Evolutionary conservation across 2,329 filamentous ascomycete genomes (phyloP), one percentile per base, ranked within the genome.

Genomic region (Paracamarosporium sp.): DNA sequence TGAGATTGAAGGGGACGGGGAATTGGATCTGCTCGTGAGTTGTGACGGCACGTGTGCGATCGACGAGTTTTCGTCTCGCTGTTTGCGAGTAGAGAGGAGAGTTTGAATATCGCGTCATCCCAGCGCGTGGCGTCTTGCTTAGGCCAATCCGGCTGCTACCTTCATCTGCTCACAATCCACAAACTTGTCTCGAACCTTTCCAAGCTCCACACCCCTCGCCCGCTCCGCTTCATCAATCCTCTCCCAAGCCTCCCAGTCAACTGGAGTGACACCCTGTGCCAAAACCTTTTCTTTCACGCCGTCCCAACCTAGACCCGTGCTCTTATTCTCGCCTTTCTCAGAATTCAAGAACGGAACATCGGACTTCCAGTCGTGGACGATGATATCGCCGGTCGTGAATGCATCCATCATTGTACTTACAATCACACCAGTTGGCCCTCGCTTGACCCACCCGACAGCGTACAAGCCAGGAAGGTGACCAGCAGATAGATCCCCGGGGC

Each of bases 391-490:
- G 0, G 93, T 97, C 8, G 86, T 85, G 69, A 98, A 99, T 0
- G 95, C 94, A 74, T 99, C 95, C 58, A 90, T 87, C 92, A 99
- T 96, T 0, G 95, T 99, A 28, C 90, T 93, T 1, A 94, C 94
- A 74, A 99, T 99, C 3, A 98, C 93, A 2, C 95, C 95, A 0
- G 93, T 97, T 0, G 95, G 94, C 0, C 95, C 95, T 33, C 90
- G 86, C 80, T 98, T 98, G 9, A 97, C 93, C 95, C 95, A 99
- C 0, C 95, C 95, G 15, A 94, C 91, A 64, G 93, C 96, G 78
- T 99, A 99, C 27, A 97, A 77, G 0, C 94, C 92, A 0, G 89
- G 86, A 0, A 90, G 69, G 74, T 85, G 71, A 63, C 80, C 69
- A 60, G 83, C 77, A 63, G 80, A 66, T 51, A 82, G 68, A 57